A percentile compares a stretch with the other conserved stretches of the same genome.
These are phyloP conservation scores for Trapa bicornis DNA, from an alignment of 345 rosid genomes.

Conservation along the genomic window DNA sequence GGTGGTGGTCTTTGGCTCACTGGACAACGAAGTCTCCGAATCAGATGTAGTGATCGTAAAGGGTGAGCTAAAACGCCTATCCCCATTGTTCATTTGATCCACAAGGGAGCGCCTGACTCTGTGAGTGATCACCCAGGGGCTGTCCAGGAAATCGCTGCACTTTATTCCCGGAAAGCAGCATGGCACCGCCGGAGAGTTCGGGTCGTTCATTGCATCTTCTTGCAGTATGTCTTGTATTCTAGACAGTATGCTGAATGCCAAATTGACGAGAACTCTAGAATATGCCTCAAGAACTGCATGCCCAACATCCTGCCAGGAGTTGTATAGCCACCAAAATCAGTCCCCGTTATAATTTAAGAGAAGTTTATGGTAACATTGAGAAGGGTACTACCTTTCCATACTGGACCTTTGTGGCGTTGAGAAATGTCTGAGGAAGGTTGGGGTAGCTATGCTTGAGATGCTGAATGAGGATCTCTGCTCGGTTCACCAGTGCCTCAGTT, in stretches of 20 bases:
- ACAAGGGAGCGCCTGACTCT: constrained; percentile 33
- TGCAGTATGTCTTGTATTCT: constrained; percentile 55
- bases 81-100: constrained; percentile 34
- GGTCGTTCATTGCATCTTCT: constrained; percentile 58
- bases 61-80: constrained; percentile 16
- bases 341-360: not conserved
- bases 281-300: constrained; percentile 75
- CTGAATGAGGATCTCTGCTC: constrained; percentile 47
- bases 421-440: constrained; percentile 83
- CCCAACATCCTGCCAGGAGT: constrained; percentile 57
- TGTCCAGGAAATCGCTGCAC: constrained; percentile 17
- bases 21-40: constrained; percentile 16
- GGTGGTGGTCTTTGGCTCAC: constrained; percentile 28
- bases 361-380: not conserved
- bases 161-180: constrained; percentile 33
- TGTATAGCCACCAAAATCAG: not conserved
- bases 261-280: constrained; percentile 59
- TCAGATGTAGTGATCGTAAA: constrained; percentile 16
- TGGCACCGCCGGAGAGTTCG: constrained; percentile 39
- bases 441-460: constrained; percentile 49
- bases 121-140: constrained; percentile 19
- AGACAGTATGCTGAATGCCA: constrained; percentile 63
- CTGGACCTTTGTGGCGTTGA: constrained; percentile 72
- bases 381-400: constrained; percentile 60
- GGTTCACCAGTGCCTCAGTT: constrained; percentile 39